Conservation (phyloP, 2,329 filamentous ascomycete species). For the Aureobasidium leucospermi region DNA sequence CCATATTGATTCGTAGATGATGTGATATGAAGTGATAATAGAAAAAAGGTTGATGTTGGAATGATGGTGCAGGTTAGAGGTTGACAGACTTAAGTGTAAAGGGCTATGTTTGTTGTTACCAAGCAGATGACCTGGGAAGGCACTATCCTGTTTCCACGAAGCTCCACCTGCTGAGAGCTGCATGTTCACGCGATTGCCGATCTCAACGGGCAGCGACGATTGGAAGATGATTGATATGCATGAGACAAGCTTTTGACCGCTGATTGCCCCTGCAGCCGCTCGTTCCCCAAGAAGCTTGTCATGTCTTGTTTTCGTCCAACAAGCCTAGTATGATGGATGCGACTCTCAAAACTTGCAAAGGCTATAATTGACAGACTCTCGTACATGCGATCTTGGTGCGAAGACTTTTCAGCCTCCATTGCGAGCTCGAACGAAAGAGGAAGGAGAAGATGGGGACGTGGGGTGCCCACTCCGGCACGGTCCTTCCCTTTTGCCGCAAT, state of each 20-base stretch:
- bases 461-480: neutral
- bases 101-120: neutral
- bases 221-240: neutral
- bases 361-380: too few species aligned
- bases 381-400: too few species aligned
- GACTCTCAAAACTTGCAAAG: too few species aligned
- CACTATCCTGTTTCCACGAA: neutral
- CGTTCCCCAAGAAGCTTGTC: constrained; percentile 1
- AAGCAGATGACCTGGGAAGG: neutral
- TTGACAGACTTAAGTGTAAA: constrained; percentile 11
- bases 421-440: neutral
- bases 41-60: constrained; percentile 17
- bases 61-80: constrained; percentile 19
- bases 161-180: neutral
- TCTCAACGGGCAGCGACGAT: constrained; percentile 8
- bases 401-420: too few species aligned
- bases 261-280: constrained; percentile 7
- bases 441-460: neutral
- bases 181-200: constrained; percentile 1
- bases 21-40: constrained; percentile 8
- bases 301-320: neutral
- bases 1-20: constrained; percentile 17
- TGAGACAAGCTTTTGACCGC: constrained; percentile 8
- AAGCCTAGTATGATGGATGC: neutral
- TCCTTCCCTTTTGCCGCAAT: neutral